Base-by-base conservation (phyloP, 352 stramenopile genomes). In the Elongisporangium senticosum region DNA sequence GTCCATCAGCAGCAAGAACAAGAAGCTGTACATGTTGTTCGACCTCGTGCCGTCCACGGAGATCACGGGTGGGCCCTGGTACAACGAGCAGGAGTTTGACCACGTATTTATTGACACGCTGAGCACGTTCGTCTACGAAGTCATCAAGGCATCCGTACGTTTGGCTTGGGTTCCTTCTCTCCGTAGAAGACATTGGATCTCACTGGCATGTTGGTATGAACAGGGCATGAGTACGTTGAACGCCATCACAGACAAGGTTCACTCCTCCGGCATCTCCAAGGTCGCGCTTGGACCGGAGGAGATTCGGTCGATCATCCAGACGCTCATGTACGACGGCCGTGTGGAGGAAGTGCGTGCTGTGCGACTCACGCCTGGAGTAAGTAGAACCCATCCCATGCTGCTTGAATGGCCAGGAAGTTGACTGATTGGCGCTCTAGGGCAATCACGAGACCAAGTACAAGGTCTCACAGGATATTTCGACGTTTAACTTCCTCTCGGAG, bases 1-100 rank as follows among this genome's bases (percentile, higher is more conserved):
- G 72, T 98, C 94, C 8, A 98, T 99, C 48, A 98, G 90, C 50
- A 98, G 95, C 79, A 99, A 99, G 79, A 98, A 97, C 61, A 99
- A 99, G 79, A 99, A 99, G 71, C 76, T 99, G 1, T 99, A 99
- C 77, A 99, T 99, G 93, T 80, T 97, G 3, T 98, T 90, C 63
- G 90, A 98, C 56, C 75, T 98, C 52, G 85, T 94, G 49, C 98
- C 97, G 33, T 95, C 96, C 5, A 99, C 98, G 54, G 97, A 99
- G 75, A 96, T 99, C 63, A 99, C 97, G 8, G 98, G 98, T 65
- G 98, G 98, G 21, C 95, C 97, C 49, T 99, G 98, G 98, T 99
- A 99, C 82, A 98, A 97, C 63, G 97, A 99, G 60, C 89, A 97
- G 64, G 91, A 99, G 74, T 99, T 99, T 69, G 97, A 99, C 78